phyloP scores from a whole-genome alignment of 225 moss, liverwort and hornwort genomes.

The Neckera pumila region DNA sequence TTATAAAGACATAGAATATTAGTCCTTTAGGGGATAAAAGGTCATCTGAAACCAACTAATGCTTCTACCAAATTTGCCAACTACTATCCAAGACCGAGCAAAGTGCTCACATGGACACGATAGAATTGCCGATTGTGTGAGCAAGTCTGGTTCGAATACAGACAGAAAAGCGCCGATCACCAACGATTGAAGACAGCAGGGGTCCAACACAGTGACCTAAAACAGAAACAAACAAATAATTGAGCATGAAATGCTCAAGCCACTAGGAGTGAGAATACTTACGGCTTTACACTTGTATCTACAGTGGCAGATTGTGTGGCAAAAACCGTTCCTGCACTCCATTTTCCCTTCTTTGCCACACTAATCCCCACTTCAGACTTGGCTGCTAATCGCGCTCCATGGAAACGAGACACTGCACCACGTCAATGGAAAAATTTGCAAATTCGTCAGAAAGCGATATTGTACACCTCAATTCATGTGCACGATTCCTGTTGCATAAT shows the following conservation, averaged over 20 bases:
- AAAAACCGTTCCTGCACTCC: constrained; percentile 13
- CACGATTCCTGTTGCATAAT: background rate
- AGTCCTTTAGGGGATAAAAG: background rate
- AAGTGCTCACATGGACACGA: background rate
- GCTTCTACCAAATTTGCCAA: background rate
- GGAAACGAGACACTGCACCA: constrained; percentile 32
- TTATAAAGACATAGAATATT: background rate
- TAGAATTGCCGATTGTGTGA: background rate
- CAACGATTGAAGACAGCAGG: background rate
- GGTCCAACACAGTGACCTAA: background rate
- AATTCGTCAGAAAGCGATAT: background rate
- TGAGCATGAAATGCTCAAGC: background rate
- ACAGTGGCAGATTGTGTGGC: constrained; percentile 50
- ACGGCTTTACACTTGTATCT: constrained; percentile 40
- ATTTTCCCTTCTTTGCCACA: constrained; percentile 10
- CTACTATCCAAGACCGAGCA: background rate
- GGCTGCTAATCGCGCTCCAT: constrained; percentile 17
- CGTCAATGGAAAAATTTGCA: background rate
- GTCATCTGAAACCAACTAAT: background rate
- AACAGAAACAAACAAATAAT: background rate
- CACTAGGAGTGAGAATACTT: background rate
- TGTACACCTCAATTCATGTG: background rate
- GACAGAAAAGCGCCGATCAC: background rate
- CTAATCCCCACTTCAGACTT: background rate
- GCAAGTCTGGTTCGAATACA: background rate